Evolutionary conservation across 306 rosid species (phyloP), one percentile per base, ranked within the genome.

Genomic region (Geum urbanum): DNA sequence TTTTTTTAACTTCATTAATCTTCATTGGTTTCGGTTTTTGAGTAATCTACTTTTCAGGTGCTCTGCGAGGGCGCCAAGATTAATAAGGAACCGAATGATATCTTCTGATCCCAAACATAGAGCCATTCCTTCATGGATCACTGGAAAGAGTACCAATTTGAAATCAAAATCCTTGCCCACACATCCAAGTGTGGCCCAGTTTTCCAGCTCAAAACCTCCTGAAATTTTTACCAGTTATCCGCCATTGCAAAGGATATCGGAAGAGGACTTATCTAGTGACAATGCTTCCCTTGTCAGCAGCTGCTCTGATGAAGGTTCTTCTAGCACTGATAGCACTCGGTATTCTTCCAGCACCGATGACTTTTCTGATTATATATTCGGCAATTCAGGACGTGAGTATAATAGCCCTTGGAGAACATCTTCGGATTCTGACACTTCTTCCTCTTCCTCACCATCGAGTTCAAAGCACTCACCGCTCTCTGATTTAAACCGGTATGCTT

Each of bases 191-290:
- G 79, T 77, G 24, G 75, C 73, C 44, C 87, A 68, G 44, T 44
- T 48, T 53, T 6, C 78, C 2, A 12, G 74, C 16, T 77, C 81
- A 24, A 65, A 57, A 54, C 60, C 84, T 70, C 72, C 80, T 2
- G 78, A 79, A 43, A 77, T 80, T 37, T 77, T 85, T 5, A 61
- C 81, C 73, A 61, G 74, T 74, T 35, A 71, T 32, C 88, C 59
- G 50, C 41, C 46, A 15, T 60, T 85, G 74, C 86, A 50, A 73
- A 79, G 81, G 83, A 79, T 80, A 80, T 68, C 85, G 15, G 90
- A 86, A 77, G 91, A 91, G 63, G 97, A 91, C 82, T 87, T 95
- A 7, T 88, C 95, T 39, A 94, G 98, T 74, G 98, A 94, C 72
- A 87, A 80, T 76, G 84, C 97, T 49, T 94, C 98, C 60, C 91